Evolutionary conservation across 768 basidiomycete genomes (phyloP).

Genomic region (Leccinum subgranulosum): DNA sequence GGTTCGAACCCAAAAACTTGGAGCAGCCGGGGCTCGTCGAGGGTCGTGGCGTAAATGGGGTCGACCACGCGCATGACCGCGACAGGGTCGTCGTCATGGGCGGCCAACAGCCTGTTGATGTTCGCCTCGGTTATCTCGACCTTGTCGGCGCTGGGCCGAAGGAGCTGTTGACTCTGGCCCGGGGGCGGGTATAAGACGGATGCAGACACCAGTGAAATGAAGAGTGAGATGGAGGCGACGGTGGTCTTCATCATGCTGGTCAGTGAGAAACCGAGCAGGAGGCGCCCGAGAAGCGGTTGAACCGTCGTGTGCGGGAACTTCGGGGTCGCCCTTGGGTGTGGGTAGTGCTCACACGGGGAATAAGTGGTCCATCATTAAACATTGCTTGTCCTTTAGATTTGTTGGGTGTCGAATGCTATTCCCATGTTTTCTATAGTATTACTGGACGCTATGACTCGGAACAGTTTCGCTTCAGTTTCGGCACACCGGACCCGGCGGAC

Average conservation of each 20-base stretch:
- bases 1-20: slow-evolving; percentile 14
- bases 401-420: neutral
- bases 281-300: neutral
- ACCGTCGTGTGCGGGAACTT: neutral
- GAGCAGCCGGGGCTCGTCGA: slow-evolving; percentile 20
- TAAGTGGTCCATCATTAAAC: neutral
- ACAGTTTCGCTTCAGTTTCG: neutral
- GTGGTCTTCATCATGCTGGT: neutral
- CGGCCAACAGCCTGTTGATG: slow-evolving; percentile 8
- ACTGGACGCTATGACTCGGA: no score
- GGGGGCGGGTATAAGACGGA: neutral
- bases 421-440: no score
- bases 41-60: slow-evolving; percentile 8
- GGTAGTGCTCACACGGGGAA: neutral
- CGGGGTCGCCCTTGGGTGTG: neutral
- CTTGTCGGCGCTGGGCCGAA: neutral
- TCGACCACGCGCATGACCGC: slow-evolving; percentile 18
- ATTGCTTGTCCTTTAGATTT: no score
- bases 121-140: neutral
- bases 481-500: neutral
- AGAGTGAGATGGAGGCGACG: neutral
- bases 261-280: neutral
- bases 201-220: neutral
- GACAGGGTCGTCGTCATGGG: slow-evolving; percentile 14
- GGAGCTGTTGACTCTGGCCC: neutral